Base-by-base conservation (phyloP, 2,329 filamentous ascomycete genomes). In the Aspergillus tanneri region DNA sequence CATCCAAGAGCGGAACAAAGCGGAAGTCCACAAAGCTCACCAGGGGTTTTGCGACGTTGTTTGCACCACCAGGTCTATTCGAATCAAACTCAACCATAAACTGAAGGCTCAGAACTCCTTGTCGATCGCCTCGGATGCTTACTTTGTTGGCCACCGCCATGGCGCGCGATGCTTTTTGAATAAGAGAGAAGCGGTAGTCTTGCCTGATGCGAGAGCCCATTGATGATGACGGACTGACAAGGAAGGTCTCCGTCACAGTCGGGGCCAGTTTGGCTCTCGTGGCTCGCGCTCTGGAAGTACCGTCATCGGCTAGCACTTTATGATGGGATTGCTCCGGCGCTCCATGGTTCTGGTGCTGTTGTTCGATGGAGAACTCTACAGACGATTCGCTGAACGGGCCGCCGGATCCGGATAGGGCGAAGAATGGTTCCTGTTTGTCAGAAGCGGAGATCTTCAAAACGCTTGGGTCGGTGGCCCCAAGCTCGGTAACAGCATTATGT, bases 71-170 rank as follows among this genome's bases (percentile, higher is more conserved):
- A 35, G 55, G 50, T 7, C 51, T 50, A 35, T 81, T 79, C 5
- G 81, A 80, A 53, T 93, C 89, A 34, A 91, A 78, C 65, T 96
- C 90, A 12, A 99, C 86, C 87, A 99, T 93, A 62, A 97, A 96
- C 65, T 99, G 93, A 66, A 97, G 73, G 69, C 89, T 96, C 55
- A 99, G 70, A 23, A 99, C 92, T 0, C 93, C 92, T 65, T 96
- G 89, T 2, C 81, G 78, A 69, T 99, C 93, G 0, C 90, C 86
- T 12, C 93, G 80, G 52, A 99, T 80, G 65, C 90, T 96, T 49
- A 97, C 91, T 71, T 97, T 99, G 62, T 82, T 91, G 4, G 91
- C 90, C 28, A 90, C 82, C 37, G 86, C 84, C 92, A 99, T 97
- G n/a, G 93, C 92, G 55, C 92, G 85, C 37, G 84, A 84, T 0